Percentiles rank a stretch among this genome's conserved stretches.
phyloP scores from a whole-genome alignment of 305 asterid species.

The Petunia hybrid region DNA sequence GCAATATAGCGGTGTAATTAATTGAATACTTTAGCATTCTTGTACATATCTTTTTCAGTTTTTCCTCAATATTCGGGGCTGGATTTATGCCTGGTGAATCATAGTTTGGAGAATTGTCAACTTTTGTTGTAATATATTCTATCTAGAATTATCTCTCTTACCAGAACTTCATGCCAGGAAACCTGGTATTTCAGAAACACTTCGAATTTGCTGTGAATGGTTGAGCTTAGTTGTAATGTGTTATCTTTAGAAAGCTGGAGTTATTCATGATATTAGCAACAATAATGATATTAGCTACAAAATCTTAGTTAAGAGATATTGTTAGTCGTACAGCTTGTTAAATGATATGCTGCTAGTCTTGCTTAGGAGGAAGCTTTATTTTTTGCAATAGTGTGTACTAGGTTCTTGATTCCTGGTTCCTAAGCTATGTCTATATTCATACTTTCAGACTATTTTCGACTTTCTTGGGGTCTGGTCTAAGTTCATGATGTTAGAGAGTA shows the following conservation, averaged over 20 bases:
- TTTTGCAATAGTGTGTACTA: not conserved
- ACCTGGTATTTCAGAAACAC: not conserved
- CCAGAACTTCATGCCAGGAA: not conserved
- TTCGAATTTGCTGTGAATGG: not conserved
- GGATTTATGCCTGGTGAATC: not conserved
- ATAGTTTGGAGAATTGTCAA: not conserved
- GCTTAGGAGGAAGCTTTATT: not conserved
- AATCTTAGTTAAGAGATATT: not conserved
- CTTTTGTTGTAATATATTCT: not conserved
- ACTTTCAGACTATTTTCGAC: not conserved
- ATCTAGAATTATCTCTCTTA: not conserved
- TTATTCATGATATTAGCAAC: not conserved
- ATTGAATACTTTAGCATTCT: not conserved
- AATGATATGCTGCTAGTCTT: not conserved
- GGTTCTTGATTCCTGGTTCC: not conserved
- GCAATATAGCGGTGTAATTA: slow-evolving; percentile 8
- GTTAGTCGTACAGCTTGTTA: not conserved
- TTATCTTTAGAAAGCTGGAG: not conserved
- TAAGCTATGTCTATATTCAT: not conserved
- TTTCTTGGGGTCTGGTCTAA: not conserved
- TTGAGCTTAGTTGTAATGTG: not conserved
- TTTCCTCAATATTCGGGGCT: not conserved
- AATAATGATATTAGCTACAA: not conserved
- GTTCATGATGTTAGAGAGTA: not conserved
- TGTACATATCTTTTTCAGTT: not conserved